Conservation (phyloP, 108 stramenopile genomes). For the Chaetoceros tenuissimus region DNA sequence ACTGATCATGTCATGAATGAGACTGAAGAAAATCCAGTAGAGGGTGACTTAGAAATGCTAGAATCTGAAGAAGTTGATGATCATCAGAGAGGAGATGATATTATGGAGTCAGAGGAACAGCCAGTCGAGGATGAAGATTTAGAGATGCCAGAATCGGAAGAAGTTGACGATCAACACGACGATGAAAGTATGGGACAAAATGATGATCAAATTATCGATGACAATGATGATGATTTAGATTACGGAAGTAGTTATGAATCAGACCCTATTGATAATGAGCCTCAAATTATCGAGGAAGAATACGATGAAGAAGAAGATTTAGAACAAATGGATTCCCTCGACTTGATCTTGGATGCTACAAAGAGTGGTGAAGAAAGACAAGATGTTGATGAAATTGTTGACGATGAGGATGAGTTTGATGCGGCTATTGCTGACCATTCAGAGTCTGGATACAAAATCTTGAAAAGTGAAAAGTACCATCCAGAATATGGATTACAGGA, state of each 20-base stretch:
- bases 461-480: neutral
- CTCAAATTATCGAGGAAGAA: neutral
- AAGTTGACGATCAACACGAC: neutral
- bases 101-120: conserved; percentile 1
- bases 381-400: neutral
- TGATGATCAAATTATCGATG: neutral
- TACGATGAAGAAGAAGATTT: neutral
- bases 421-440: neutral
- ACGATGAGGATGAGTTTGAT: neutral
- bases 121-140: neutral
- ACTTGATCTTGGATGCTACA: neutral
- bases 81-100: no score
- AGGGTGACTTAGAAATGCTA: no score
- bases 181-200: neutral
- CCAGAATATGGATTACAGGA: neutral
- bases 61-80: no score
- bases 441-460: neutral
- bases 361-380: neutral
- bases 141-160: neutral
- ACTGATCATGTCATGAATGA: no score
- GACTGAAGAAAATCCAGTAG: no score
- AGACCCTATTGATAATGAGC: neutral
- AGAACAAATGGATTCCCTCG: neutral
- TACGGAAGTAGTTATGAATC: neutral
- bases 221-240: neutral